These are phyloP conservation scores for Bryum argenteum DNA, from an alignment of 225 moss, liverwort and hornwort species.

Conservation along the genomic window DNA sequence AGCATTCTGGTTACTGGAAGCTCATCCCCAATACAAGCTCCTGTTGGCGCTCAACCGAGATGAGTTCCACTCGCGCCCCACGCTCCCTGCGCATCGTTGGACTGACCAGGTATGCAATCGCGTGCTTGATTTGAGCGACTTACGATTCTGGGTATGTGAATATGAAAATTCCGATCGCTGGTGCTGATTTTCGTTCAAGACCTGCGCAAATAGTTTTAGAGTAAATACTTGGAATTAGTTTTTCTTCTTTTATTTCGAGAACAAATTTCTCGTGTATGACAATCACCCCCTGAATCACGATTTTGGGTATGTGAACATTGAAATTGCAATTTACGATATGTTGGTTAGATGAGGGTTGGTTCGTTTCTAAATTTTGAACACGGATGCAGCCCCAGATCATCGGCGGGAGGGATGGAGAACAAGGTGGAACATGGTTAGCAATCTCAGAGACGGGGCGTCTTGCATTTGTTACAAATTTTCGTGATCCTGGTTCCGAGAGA, in stretches of 20 bases:
- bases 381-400: slow-evolving; percentile 55
- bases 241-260: neutral
- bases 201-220: neutral
- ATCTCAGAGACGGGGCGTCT: slow-evolving; percentile 72
- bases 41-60: slow-evolving; percentile 81
- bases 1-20: slow-evolving; percentile 85
- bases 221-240: neutral
- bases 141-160: no score
- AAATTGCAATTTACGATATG: neutral
- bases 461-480: slow-evolving; percentile 81
- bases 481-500: slow-evolving; percentile 28
- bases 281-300: neutral
- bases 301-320: neutral
- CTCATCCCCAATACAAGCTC: slow-evolving; percentile 78
- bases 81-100: slow-evolving; percentile 79
- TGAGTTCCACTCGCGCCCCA: slow-evolving; percentile 70
- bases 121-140: no score
- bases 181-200: neutral
- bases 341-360: neutral
- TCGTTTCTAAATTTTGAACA: neutral
- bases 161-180: no score
- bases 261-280: neutral
- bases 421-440: slow-evolving; percentile 91
- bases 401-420: slow-evolving; percentile 66
- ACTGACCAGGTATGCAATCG: slow-evolving; percentile 47